Evolutionary conservation across 1,139 yeast genomes (phyloP), one percentile per base, ranked within the genome.

Genomic region (Geotrichum macrosporum): DNA sequence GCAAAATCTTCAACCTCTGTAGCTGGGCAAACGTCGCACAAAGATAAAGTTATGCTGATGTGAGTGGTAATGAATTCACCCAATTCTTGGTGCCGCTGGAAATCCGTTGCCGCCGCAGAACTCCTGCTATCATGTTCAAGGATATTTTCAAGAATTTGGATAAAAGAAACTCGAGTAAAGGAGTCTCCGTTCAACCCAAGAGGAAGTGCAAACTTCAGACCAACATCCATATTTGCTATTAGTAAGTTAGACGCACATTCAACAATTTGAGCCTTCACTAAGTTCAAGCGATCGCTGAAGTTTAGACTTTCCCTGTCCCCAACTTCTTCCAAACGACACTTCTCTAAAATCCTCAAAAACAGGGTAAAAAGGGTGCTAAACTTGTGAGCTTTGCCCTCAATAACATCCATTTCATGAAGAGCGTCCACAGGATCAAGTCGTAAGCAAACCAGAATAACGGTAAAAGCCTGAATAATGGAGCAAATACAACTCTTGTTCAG

Each of bases 1-100:
- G 95, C 86, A 56, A 84, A 74, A 5, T 83, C 78, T 31, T 92
- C 92, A 26, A 83, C 78, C 49, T 81, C 87, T 1, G 80, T 73
- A 1, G 84, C 75, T 2, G 92, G 80, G 53, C 82, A 78, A 1
- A 69, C 50, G 33, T 63, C 66, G 37, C 62, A 56, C 15, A 64
- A 48, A 10, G 54, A 52, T 24, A 58, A 42, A 2, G 60, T 53
- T 13, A 59, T 54, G 12, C 46, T 46, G 32, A 48, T 47, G 37
- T 56, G 55, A 15, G 33, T 38, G 13, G 51, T 50, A 16, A 55
- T 44, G 35, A 56, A 55, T 13, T 63, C 61, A 13, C 70, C 58
- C 24, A 72, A 48, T 18, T 61, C 59, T 24, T 60, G 61, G 41
- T 56, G 59, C 37, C 55, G 62, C 37, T 66, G 59, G 64, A 57